Conservation (phyloP, 2,329 filamentous ascomycete genomes). For the Claviceps lovelessii region DNA sequence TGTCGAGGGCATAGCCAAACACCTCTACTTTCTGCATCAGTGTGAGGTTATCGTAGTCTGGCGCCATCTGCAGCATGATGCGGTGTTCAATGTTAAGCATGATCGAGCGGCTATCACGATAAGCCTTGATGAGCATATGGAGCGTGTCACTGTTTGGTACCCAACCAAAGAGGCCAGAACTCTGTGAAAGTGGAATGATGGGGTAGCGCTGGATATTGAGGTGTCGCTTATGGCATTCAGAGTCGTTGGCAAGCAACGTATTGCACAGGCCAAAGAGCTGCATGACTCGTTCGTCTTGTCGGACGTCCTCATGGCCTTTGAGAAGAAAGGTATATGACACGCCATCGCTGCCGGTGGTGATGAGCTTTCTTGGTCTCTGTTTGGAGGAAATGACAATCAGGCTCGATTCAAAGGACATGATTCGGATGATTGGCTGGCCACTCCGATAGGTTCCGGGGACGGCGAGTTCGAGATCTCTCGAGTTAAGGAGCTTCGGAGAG, state of each 20-base stretch:
- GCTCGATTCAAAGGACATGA: slow-evolving; percentile 78
- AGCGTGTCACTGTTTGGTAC: slow-evolving; percentile 95
- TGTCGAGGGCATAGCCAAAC: slow-evolving; percentile 96
- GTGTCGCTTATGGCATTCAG: slow-evolving; percentile 92
- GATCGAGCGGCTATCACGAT: slow-evolving; percentile 93
- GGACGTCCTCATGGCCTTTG: slow-evolving; percentile 98
- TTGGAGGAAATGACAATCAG: slow-evolving; percentile 93
- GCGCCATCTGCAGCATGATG: slow-evolving; percentile 99
- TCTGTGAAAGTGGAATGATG: slow-evolving; percentile 92
- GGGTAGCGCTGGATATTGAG: slow-evolving; percentile 92
- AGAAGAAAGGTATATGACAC: slow-evolving; percentile 74
- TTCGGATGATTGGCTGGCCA: slow-evolving; percentile 61
- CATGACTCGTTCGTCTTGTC: slow-evolving; percentile 98
- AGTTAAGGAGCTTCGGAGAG: slow-evolving; percentile 79
- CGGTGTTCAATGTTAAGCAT: slow-evolving; percentile 97
- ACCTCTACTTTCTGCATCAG: slow-evolving; percentile 99
- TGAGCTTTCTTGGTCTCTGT: slow-evolving; percentile 83
- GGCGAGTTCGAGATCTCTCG: slow-evolving; percentile 74
- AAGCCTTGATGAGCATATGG: slow-evolving; percentile 92
- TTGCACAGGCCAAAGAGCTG: slow-evolving; percentile 97
- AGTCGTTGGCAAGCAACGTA: slow-evolving; percentile 82
- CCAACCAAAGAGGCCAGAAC: slow-evolving; percentile 89
- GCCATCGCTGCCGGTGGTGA: slow-evolving; percentile 78
- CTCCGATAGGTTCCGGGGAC: slow-evolving; percentile 93
- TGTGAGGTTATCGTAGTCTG: slow-evolving; percentile 95